phyloP scores from a whole-genome alignment of 305 asterid genomes.

The Solanum hybrid region DNA sequence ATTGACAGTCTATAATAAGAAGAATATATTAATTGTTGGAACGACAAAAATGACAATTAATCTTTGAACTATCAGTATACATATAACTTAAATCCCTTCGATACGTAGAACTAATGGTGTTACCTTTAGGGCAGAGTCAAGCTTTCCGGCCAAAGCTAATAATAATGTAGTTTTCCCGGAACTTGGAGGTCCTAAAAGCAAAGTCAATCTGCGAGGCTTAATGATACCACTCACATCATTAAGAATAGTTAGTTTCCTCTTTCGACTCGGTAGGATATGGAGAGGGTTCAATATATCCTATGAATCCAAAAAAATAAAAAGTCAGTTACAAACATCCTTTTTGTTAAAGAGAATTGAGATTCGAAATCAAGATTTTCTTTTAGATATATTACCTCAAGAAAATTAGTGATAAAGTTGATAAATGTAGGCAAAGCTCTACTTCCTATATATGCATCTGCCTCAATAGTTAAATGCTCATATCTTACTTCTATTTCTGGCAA shows the following conservation, averaged over 20 bases:
- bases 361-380: not conserved
- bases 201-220: slow-evolving; percentile 40
- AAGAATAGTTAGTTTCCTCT: slow-evolving; percentile 28
- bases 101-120: not conserved
- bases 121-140: slow-evolving; percentile 29
- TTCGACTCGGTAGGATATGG: slow-evolving; percentile 22
- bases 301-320: not conserved
- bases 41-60: not conserved
- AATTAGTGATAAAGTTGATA: slow-evolving; percentile 30
- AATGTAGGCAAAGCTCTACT: slow-evolving; percentile 54
- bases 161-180: slow-evolving; percentile 43
- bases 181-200: slow-evolving; percentile 54
- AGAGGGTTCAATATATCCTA: slow-evolving; percentile 25
- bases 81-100: not conserved
- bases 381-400: slow-evolving; percentile 33
- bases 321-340: not conserved
- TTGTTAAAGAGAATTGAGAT: not conserved
- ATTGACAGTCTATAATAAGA: not conserved
- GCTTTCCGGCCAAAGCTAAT: slow-evolving; percentile 43
- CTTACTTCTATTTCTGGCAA: slow-evolving; percentile 55
- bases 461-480: slow-evolving; percentile 40
- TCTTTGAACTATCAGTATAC: not conserved
- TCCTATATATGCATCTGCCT: slow-evolving; percentile 39
- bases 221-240: slow-evolving; percentile 38
- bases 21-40: not conserved